phyloP scores from a whole-genome alignment of 2,329 filamentous ascomycete genomes.

The Neonectria ditissima region DNA sequence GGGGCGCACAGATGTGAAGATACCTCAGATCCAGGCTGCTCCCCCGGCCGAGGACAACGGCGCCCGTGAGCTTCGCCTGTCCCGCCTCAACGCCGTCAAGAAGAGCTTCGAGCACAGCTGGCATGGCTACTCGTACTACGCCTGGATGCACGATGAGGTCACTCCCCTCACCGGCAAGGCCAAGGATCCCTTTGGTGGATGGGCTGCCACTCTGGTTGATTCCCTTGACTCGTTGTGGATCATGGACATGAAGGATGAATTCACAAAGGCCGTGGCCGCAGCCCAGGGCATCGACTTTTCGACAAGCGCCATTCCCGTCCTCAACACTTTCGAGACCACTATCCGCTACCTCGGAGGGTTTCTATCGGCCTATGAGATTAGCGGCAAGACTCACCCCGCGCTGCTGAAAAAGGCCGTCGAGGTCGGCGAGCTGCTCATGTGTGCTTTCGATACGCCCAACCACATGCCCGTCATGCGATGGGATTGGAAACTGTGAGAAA shows the following conservation, averaged over 20 bases:
- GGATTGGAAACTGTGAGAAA: conserved; percentile 45
- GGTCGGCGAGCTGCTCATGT: conserved; percentile 71
- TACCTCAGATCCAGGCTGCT: conserved; percentile 48
- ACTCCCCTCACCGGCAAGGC: conserved; percentile 63
- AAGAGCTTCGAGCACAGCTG: conserved; percentile 67
- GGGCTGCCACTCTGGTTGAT: conserved; percentile 74
- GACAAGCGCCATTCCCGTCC: conserved; percentile 55
- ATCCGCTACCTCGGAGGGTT: conserved; percentile 77
- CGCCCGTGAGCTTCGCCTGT: conserved; percentile 48
- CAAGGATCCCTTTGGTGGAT: conserved; percentile 71
- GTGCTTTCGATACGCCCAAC: conserved; percentile 75
- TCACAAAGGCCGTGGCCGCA: conserved; percentile 69
- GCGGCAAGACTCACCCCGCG: conserved; percentile 57
- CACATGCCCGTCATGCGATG: conserved; percentile 63
- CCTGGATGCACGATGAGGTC: conserved; percentile 73
- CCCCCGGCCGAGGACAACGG: conserved; percentile 47
- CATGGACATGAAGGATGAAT: conserved; percentile 73
- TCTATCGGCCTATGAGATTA: conserved; percentile 74
- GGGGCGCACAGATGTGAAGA: conserved; percentile 37
- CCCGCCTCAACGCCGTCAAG: conserved; percentile 58
- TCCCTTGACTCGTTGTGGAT: conserved; percentile 76
- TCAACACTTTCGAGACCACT: conserved; percentile 76
- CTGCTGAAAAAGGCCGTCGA: conserved; percentile 71
- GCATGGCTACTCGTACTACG: conserved; percentile 69
- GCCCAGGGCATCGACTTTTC: conserved; percentile 70